Conservation (phyloP, 2,329 filamentous ascomycete genomes). For the Sporothrix dimorphospora region DNA sequence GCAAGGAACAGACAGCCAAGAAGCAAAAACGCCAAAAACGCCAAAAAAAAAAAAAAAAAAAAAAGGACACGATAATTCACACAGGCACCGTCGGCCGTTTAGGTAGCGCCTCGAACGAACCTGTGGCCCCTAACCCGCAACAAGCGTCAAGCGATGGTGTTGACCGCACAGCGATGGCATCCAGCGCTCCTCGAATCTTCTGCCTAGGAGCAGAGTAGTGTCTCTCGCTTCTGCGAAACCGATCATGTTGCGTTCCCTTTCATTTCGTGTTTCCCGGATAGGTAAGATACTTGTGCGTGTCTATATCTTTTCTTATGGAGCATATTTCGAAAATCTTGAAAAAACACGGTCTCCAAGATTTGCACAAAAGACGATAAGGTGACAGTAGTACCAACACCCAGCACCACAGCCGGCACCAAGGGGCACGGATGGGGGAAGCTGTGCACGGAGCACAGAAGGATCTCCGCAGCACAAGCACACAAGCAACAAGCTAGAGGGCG, state of each 20-base stretch:
- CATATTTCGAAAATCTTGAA: not conserved
- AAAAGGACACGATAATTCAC: not conserved
- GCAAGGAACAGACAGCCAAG: not conserved
- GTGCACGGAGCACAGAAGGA: constrained; percentile 12
- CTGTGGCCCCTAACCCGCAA: not conserved
- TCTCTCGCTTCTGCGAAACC: not conserved
- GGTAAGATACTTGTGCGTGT: too few species aligned
- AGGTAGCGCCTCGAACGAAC: not conserved
- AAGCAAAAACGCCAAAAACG: not conserved
- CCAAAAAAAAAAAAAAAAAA: not conserved
- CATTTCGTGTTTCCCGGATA: too few species aligned
- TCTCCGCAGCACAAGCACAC: not conserved
- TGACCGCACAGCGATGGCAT: not conserved
- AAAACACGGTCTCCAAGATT: not conserved
- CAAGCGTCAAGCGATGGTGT: not conserved
- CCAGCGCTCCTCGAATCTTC: not conserved
- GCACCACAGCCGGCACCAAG: not conserved
- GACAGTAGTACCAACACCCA: not conserved
- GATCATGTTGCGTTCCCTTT: not conserved
- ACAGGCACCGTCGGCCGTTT: not conserved
- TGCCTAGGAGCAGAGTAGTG: not conserved
- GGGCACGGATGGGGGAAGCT: constrained; percentile 15
- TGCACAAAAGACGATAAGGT: constrained; percentile 1
- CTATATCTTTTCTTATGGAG: too few species aligned
- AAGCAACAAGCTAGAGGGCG: not conserved